These are phyloP conservation scores for Penicillium dipodomyicola DNA, from an alignment of 495 filamentous ascomycete species.

Conservation along the genomic window DNA sequence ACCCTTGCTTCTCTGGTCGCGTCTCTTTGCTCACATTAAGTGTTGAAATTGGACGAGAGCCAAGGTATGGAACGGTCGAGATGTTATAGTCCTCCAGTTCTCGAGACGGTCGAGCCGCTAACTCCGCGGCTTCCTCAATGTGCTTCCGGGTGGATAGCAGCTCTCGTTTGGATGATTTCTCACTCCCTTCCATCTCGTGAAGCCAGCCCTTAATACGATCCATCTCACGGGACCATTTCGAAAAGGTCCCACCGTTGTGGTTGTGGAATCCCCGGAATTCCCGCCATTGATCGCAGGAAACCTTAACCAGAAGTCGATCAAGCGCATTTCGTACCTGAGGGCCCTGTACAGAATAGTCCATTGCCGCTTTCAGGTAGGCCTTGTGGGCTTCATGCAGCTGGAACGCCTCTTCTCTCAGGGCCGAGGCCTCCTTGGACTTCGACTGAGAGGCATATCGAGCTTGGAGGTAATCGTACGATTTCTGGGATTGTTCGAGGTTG, in stretches of 20 bases:
- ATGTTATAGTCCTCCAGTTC: conserved; percentile 91
- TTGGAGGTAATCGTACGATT: conserved; percentile 73
- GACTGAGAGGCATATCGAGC: conserved; percentile 77
- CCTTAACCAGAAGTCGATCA: conserved; percentile 78
- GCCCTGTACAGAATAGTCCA: conserved; percentile 88
- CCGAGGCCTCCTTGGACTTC: conserved; percentile 89
- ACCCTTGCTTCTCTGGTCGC: conserved; percentile 82
- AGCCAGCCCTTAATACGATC: conserved; percentile 89
- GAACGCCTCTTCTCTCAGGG: conserved; percentile 91
- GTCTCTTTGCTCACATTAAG: conserved; percentile 40
- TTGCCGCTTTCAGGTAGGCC: conserved; percentile 82
- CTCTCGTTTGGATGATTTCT: conserved; percentile 74
- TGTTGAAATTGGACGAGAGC: conserved; percentile 65
- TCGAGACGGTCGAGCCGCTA: conserved; percentile 71
- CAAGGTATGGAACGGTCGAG: conserved; percentile 81
- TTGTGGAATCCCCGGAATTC: conserved; percentile 71
- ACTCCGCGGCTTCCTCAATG: conserved; percentile 75
- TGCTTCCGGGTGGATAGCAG: conserved; percentile 73
- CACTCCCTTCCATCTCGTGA: conserved; percentile 84
- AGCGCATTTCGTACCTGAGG: conserved; percentile 77
- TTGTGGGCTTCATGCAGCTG: conserved; percentile 92
- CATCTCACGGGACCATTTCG: conserved; percentile 71
- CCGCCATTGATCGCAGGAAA: conserved; percentile 82
- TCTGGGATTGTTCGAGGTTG: conserved; percentile 74
- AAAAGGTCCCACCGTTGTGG: conserved; percentile 53